A percentile compares a stretch with the other conserved stretches of the same genome.
Evolutionary conservation across 2,329 filamentous ascomycete genomes (phyloP).

Genomic region (Leptographium radiaticola): DNA sequence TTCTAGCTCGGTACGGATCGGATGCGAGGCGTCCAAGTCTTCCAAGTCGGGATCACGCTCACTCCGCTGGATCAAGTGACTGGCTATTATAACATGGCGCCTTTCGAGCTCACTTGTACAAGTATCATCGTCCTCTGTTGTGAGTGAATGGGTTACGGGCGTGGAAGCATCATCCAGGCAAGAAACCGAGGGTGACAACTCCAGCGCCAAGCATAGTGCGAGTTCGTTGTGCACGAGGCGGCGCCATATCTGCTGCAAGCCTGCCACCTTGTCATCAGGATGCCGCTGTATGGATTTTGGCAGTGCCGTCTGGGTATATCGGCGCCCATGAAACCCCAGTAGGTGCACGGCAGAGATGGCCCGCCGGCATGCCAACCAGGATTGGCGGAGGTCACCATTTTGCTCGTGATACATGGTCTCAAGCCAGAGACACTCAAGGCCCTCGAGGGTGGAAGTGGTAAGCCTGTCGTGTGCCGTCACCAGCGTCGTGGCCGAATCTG

Average conservation of each 20-base stretch:
- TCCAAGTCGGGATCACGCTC: background rate
- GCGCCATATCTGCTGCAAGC: background rate
- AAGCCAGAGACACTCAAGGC: slow-evolving; percentile 35
- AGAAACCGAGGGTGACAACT: background rate
- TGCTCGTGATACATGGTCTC: slow-evolving; percentile 33
- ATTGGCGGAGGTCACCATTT: slow-evolving; percentile 28
- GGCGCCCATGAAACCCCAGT: slow-evolving; percentile 1
- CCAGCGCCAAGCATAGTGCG: background rate
- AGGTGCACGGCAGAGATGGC: slow-evolving; percentile 21
- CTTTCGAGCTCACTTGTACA: background rate
- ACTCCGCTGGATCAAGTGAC: background rate
- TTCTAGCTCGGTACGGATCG: background rate
- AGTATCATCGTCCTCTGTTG: background rate
- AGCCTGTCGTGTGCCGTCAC: slow-evolving; percentile 34
- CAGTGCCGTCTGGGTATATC: background rate
- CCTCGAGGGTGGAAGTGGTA: slow-evolving; percentile 27
- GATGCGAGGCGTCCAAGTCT: background rate
- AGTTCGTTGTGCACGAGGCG: background rate
- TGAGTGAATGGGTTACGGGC: background rate
- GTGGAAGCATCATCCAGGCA: background rate
- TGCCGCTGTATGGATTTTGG: background rate
- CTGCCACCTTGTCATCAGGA: background rate
- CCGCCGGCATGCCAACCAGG: slow-evolving; percentile 31
- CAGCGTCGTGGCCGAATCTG: slow-evolving; percentile 11
- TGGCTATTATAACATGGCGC: background rate